These are phyloP conservation scores for Bromus sterilis DNA, from an alignment of 176 grass and related monocot species.

Conservation along the genomic window DNA sequence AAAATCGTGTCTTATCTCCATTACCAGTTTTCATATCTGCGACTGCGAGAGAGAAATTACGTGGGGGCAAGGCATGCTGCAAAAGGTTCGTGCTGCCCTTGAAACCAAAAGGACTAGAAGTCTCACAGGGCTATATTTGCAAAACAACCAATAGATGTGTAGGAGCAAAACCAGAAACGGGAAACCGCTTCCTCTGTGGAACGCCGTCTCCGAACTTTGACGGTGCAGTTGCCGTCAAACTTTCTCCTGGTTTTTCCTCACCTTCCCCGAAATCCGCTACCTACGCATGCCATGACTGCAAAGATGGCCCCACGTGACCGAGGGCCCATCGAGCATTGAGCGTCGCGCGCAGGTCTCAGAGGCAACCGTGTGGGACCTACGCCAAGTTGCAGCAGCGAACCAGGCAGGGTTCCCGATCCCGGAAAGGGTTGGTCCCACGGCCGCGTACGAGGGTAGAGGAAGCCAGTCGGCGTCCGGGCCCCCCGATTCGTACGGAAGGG, in stretches of 20 bases:
- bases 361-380: background rate
- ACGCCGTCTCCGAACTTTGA: no score
- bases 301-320: rapidly evolving
- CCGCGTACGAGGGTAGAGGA: conserved; percentile 10
- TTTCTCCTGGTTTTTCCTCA: no score
- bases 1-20: no score
- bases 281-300: background rate
- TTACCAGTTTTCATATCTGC: no score
- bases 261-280: background rate
- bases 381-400: background rate
- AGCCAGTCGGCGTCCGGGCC: background rate
- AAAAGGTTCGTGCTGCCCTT: no score
- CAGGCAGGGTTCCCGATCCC: background rate
- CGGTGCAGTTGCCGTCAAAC: no score
- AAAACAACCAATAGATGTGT: background rate
- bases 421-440: background rate
- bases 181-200: no score
- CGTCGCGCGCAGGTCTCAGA: no score
- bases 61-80: no score
- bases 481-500: background rate
- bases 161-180: no score
- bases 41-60: no score
- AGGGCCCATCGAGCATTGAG: background rate
- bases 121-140: background rate
- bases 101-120: no score